phyloP scores from a whole-genome alignment of 768 basidiomycete genomes.

The Boletellus sp. region DNA sequence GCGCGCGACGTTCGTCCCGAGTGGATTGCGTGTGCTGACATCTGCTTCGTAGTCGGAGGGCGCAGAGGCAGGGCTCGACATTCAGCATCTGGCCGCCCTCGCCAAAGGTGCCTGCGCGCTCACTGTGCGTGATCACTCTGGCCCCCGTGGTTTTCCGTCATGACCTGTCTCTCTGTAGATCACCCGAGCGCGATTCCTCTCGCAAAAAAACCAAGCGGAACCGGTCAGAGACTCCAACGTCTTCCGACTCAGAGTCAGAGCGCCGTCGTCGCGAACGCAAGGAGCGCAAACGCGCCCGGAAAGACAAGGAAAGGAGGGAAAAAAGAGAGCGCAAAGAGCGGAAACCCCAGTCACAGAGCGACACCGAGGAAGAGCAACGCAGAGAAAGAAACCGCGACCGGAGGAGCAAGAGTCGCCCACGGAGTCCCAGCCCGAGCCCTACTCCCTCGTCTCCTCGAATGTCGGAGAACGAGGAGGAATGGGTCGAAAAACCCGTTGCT shows the following conservation, averaged over 20 bases:
- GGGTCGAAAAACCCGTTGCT: constrained; percentile 58
- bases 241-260: constrained; percentile 53
- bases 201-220: constrained; percentile 60
- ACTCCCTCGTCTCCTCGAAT: constrained; percentile 26
- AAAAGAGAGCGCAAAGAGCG: constrained; percentile 36
- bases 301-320: constrained; percentile 45
- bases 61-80: constrained; percentile 56
- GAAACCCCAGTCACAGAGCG: constrained; percentile 35
- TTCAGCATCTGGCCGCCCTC: constrained; percentile 80
- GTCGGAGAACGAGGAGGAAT: constrained; percentile 54
- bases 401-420: constrained; percentile 32
- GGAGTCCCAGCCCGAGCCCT: constrained; percentile 32
- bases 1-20: constrained; percentile 13
- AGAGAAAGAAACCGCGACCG: constrained; percentile 25
- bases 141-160: background rate
- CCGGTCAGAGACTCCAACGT: constrained; percentile 43
- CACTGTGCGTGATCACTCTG: constrained; percentile 40
- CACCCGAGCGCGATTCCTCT: constrained; percentile 48
- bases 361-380: constrained; percentile 33
- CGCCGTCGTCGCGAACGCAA: constrained; percentile 55
- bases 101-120: constrained; percentile 62
- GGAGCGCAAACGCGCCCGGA: constrained; percentile 54
- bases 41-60: constrained; percentile 53
- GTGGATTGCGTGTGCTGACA: background rate
- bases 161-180: constrained; percentile 38